phyloP scores from a whole-genome alignment of 441 rosid species.

The Capsella rubella region DNA sequence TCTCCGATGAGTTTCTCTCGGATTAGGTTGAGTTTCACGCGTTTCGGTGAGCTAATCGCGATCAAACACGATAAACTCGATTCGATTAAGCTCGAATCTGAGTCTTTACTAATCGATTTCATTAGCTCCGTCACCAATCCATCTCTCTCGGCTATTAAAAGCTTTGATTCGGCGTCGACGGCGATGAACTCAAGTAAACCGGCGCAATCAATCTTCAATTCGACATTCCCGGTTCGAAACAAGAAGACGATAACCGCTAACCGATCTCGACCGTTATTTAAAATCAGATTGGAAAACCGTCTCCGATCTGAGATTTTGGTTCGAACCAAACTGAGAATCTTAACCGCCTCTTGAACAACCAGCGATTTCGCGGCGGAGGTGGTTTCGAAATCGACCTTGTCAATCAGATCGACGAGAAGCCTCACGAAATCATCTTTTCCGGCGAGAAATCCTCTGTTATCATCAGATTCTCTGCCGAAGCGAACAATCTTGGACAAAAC shows the following conservation, averaged over 20 bases:
- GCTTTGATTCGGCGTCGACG: slow-evolving; percentile 62
- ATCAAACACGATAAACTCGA: slow-evolving; percentile 60
- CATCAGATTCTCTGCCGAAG: slow-evolving; percentile 62
- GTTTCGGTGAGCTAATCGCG: slow-evolving; percentile 53
- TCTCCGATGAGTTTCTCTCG: slow-evolving; percentile 45
- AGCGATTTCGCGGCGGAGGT: slow-evolving; percentile 34
- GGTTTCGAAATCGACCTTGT: slow-evolving; percentile 42
- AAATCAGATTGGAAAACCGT: slow-evolving; percentile 49
- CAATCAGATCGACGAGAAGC: slow-evolving; percentile 57
- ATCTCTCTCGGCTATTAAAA: slow-evolving; percentile 59
- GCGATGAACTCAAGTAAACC: slow-evolving; percentile 64
- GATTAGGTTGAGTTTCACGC: slow-evolving; percentile 55
- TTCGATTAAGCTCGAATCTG: slow-evolving; percentile 55
- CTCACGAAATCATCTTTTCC: slow-evolving; percentile 61
- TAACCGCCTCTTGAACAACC: slow-evolving; percentile 56
- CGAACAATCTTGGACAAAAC: slow-evolving; percentile 49
- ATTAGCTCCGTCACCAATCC: slow-evolving; percentile 53
- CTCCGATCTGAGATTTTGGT: slow-evolving; percentile 48
- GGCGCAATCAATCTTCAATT: slow-evolving; percentile 56
- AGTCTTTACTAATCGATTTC: slow-evolving; percentile 44
- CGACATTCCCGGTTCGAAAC: slow-evolving; percentile 48
- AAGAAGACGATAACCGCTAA: slow-evolving; percentile 52
- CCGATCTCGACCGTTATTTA: slow-evolving; percentile 51
- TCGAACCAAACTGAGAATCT: slow-evolving; percentile 55
- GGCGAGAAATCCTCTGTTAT: slow-evolving; percentile 64